Percentiles rank a stretch among this genome's conserved stretches.
Conservation (phyloP, 2,329 filamentous ascomycete genomes). For the Graphiopsis chlorocephala region DNA sequence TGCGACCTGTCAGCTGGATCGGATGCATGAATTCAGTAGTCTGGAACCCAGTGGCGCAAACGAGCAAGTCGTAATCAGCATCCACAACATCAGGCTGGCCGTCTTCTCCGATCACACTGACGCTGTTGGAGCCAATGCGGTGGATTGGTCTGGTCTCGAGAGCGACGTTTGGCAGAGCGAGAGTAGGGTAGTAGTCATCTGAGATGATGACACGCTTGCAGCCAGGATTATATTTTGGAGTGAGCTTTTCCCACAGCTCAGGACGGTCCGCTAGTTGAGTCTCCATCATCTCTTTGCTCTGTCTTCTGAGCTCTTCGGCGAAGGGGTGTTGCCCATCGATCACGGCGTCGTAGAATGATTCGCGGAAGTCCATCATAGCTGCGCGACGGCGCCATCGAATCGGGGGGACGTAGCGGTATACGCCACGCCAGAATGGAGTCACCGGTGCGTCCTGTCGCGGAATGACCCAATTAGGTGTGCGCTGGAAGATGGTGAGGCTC, state of each 20-base stretch:
- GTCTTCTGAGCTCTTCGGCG: constrained; percentile 41
- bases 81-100: constrained; percentile 18
- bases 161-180: constrained; percentile 47
- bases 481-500: constrained; percentile 54
- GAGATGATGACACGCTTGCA: constrained; percentile 56
- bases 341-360: constrained; percentile 46
- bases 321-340: constrained; percentile 41
- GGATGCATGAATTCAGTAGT: constrained; percentile 59
- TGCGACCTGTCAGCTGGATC: constrained; percentile 50
- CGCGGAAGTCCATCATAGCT: constrained; percentile 55
- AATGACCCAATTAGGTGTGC: constrained; percentile 59
- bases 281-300: constrained; percentile 42
- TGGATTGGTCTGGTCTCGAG: constrained; percentile 53
- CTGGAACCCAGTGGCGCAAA: constrained; percentile 59
- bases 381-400: constrained; percentile 51
- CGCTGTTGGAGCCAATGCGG: constrained; percentile 46
- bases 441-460: constrained; percentile 52
- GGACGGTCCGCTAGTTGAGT: constrained; percentile 47
- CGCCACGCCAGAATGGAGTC: constrained; percentile 39
- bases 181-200: constrained; percentile 56
- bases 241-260: constrained; percentile 53
- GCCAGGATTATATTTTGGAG: constrained; percentile 53
- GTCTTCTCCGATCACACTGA: constrained; percentile 44
- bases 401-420: constrained; percentile 52
- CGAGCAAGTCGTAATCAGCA: constrained; percentile 51